Conservation (phyloP, 805 yeast genomes). For the Candida xyloterini region DNA sequence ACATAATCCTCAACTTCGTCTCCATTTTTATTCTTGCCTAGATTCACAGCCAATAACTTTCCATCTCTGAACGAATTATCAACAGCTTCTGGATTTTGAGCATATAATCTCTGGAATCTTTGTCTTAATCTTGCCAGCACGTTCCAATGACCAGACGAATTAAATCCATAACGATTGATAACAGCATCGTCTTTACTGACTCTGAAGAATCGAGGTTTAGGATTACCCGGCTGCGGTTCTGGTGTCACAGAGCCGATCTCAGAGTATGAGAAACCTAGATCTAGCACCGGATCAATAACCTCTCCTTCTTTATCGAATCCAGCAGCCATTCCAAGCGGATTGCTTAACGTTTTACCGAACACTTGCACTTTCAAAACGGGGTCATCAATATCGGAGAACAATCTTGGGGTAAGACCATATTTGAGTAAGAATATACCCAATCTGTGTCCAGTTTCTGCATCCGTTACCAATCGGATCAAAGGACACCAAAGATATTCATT, state of each 20-base stretch:
- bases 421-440: slow-evolving; percentile 70
- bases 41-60: slow-evolving; percentile 73
- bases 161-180: slow-evolving; percentile 92
- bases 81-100: slow-evolving; percentile 20
- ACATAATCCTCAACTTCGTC: slow-evolving; percentile 87
- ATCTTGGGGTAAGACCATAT: slow-evolving; percentile 62
- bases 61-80: slow-evolving; percentile 52
- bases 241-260: slow-evolving; percentile 96
- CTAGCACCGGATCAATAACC: slow-evolving; percentile 76
- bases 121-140: slow-evolving; percentile 66
- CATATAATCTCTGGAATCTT: slow-evolving; percentile 50
- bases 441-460: slow-evolving; percentile 84
- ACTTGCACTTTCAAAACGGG: slow-evolving; percentile 54
- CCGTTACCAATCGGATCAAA: slow-evolving; percentile 59
- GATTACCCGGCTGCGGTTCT: slow-evolving; percentile 89
- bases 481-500: slow-evolving; percentile 86
- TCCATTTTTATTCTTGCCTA: slow-evolving; percentile 91
- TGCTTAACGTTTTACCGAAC: slow-evolving; percentile 60
- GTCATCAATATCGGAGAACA: slow-evolving; percentile 52
- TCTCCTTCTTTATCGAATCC: slow-evolving; percentile 94
- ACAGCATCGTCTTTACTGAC: slow-evolving; percentile 84
- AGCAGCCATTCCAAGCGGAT: slow-evolving; percentile 92
- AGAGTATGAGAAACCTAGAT: slow-evolving; percentile 81
- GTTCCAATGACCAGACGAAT: slow-evolving; percentile 79
- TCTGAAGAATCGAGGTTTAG: slow-evolving; percentile 88